Percentiles rank a stretch among this genome's conserved stretches.
Evolutionary conservation across 345 rosid species (phyloP).

Genomic region (Syzygium aqueum): DNA sequence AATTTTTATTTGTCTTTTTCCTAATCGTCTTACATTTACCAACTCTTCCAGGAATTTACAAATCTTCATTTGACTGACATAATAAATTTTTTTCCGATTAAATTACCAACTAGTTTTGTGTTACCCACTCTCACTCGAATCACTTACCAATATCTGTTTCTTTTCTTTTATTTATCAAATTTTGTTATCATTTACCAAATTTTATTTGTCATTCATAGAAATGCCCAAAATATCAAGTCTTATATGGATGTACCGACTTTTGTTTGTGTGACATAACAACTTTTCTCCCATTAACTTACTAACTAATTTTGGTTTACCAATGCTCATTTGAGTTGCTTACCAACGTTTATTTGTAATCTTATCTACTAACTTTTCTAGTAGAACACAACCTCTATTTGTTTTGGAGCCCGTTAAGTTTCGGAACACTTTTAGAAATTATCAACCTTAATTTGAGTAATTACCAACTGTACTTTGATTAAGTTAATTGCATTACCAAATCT

Average conservation of each 20-base stretch:
- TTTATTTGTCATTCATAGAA: rapidly evolving
- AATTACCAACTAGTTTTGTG: neutral
- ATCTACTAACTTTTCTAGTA: too few relatives aligned
- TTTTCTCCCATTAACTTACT: neutral
- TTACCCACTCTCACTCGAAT: too few relatives aligned
- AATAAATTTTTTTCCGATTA: neutral
- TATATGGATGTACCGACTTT: neutral
- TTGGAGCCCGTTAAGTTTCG: neutral
- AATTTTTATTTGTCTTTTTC: too few relatives aligned
- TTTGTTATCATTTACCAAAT: neutral
- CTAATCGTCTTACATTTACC: too few relatives aligned
- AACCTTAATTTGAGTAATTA: neutral
- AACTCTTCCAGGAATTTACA: neutral
- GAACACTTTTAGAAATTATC: too few relatives aligned
- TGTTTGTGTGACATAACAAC: rapidly evolving
- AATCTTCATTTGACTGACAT: neutral
- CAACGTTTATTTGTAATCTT: too few relatives aligned
- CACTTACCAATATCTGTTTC: neutral
- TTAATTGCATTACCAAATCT: too few relatives aligned
- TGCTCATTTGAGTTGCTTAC: neutral
- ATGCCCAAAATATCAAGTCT: neutral
- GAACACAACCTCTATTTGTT: too few relatives aligned
- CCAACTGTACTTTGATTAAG: neutral
- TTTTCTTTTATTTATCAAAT: neutral
- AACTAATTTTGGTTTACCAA: neutral